Conservation (phyloP, 441 rosid species). For the Brassica balearica region DNA sequence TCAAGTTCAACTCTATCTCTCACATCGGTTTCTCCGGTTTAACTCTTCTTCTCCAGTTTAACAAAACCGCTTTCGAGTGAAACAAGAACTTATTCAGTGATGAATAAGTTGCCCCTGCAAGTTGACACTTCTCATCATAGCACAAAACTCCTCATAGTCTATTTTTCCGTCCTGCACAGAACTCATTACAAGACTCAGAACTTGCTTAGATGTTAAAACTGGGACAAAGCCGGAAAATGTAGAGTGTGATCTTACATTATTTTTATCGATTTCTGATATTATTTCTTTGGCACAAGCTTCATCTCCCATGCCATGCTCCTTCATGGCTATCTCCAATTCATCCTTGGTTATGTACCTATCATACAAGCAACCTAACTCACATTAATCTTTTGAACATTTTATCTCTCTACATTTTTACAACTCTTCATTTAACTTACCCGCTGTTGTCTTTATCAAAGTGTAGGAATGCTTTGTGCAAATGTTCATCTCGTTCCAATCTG, state of each 20-base stretch:
- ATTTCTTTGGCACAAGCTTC: slow-evolving; percentile 12
- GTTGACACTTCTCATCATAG: slow-evolving; percentile 82
- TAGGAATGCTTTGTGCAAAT: slow-evolving; percentile 10
- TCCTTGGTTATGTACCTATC: slow-evolving; percentile 5
- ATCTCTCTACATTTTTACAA: neutral
- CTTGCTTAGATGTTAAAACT: neutral
- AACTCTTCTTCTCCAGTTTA: slow-evolving; percentile 1
- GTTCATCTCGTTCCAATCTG: slow-evolving; percentile 75
- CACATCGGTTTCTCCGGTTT: slow-evolving; percentile 2
- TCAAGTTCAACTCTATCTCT: neutral
- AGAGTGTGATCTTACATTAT: neutral
- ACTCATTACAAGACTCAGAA: neutral
- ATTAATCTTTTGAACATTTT: neutral
- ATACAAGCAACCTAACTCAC: neutral
- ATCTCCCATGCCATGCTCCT: slow-evolving; percentile 15
- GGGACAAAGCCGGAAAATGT: neutral
- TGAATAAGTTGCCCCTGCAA: slow-evolving; percentile 47
- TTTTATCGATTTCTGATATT: neutral
- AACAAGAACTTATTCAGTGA: neutral
- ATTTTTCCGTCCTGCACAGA: slow-evolving; percentile 81
- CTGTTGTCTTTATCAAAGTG: slow-evolving; percentile 10
- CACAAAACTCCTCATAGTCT: slow-evolving; percentile 85
- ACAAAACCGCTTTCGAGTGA: neutral
- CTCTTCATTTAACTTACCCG: neutral
- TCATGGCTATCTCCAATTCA: slow-evolving; percentile 7